Evolutionary conservation across 2,329 filamentous ascomycete species (phyloP).

Genomic region (Fusarium newnesense): DNA sequence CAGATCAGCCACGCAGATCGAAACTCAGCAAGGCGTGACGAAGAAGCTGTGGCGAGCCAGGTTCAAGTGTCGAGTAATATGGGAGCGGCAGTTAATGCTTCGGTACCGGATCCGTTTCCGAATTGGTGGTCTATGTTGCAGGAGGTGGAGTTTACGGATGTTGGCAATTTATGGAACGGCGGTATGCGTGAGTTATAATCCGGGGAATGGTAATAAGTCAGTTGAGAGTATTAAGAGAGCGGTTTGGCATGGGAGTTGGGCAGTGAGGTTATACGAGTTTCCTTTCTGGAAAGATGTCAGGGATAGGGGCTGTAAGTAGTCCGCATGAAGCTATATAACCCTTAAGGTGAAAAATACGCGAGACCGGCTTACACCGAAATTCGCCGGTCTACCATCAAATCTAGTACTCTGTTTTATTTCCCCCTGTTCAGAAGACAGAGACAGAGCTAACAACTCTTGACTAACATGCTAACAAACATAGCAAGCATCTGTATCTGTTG

Average conservation of each 20-base stretch:
- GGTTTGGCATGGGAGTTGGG: neutral
- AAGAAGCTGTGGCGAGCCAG: neutral
- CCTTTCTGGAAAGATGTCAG: neutral
- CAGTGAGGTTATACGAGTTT: neutral
- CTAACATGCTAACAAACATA: neutral
- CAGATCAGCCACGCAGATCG: slow-evolving; percentile 37
- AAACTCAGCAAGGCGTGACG: neutral
- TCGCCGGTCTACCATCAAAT: neutral
- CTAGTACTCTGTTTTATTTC: neutral
- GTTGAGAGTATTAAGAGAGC: neutral
- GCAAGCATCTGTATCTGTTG: neutral
- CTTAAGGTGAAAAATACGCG: neutral
- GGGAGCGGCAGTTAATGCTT: neutral
- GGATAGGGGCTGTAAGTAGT: neutral
- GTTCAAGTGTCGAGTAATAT: neutral
- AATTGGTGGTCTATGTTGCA: slow-evolving; percentile 43
- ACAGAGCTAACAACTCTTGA: neutral
- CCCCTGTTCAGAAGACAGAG: rapidly evolving
- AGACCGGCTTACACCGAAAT: neutral
- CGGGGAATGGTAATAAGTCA: neutral
- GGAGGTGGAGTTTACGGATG: slow-evolving; percentile 38
- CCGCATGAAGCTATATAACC: neutral
- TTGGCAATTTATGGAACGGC: slow-evolving; percentile 24
- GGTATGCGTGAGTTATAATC: neutral
- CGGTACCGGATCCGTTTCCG: slow-evolving; percentile 32